phyloP scores from a whole-genome alignment of 2,329 filamentous ascomycete genomes.

The Zasmidium cellare region DNA sequence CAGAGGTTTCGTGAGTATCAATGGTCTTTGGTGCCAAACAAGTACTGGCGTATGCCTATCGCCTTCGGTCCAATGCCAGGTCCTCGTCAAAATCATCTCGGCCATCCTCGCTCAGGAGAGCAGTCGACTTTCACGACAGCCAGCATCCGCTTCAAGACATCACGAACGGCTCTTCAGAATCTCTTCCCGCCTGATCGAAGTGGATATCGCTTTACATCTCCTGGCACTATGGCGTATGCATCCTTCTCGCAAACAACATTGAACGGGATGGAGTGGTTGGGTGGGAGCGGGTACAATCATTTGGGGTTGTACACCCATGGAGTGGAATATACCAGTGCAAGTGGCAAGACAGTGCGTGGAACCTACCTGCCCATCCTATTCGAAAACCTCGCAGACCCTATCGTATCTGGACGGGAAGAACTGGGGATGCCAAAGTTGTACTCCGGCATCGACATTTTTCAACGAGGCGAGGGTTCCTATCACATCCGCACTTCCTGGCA shows the following conservation, averaged over 20 bases:
- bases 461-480: constrained; percentile 5
- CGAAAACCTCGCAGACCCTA: constrained; percentile 60
- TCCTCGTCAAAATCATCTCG: constrained; percentile 36
- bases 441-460: constrained; percentile 29
- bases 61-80: constrained; percentile 44
- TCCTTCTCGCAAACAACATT: constrained; percentile 42
- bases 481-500: constrained; percentile 19
- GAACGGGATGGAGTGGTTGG: constrained; percentile 60
- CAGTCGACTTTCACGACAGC: constrained; percentile 38
- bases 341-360: constrained; percentile 51
- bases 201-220: constrained; percentile 38
- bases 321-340: constrained; percentile 57
- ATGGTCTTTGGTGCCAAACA: constrained; percentile 44
- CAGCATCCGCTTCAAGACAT: constrained; percentile 43
- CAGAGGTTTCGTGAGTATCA: constrained; percentile 54
- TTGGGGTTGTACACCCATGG: constrained; percentile 64
- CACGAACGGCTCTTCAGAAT: constrained; percentile 42
- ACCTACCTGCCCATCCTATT: constrained; percentile 60
- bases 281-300: constrained; percentile 58
- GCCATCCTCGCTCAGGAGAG: background rate
- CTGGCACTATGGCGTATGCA: constrained; percentile 41
- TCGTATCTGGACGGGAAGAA: constrained; percentile 61
- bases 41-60: constrained; percentile 46
- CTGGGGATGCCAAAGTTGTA: constrained; percentile 59
- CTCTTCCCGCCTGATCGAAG: constrained; percentile 36